These are phyloP conservation scores for Orobanche coerulescens DNA, from an alignment of 257 asterid genomes.

Conservation along the genomic window DNA sequence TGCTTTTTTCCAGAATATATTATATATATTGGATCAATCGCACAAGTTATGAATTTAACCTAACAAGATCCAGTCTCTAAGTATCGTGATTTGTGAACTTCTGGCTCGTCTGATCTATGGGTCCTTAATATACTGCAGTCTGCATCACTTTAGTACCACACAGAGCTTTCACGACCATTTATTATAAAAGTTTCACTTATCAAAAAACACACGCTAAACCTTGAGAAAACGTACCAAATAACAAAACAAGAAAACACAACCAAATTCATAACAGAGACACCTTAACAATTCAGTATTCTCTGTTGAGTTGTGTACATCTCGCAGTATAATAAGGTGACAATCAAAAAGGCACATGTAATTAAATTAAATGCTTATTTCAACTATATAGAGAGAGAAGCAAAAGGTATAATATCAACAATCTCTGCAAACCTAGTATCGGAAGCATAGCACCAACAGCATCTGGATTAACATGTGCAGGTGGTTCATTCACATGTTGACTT, in stretches of 20 bases:
- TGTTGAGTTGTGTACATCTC: background rate
- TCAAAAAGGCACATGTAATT: background rate
- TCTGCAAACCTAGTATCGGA: constrained; percentile 70
- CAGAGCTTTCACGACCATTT: too few species aligned
- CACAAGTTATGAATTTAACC: constrained; percentile 5
- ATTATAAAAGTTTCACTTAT: too few species aligned
- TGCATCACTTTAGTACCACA: too few species aligned
- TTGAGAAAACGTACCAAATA: background rate
- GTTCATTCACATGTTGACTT: constrained; percentile 67
- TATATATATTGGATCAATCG: background rate
- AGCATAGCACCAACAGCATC: constrained; percentile 95
- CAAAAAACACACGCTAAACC: background rate
- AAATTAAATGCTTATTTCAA: background rate
- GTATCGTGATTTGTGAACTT: background rate
- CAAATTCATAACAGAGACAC: background rate
- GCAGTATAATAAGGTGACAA: background rate
- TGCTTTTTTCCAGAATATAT: background rate
- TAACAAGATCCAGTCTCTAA: constrained; percentile 6
- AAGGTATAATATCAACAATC: background rate
- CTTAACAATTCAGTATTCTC: background rate
- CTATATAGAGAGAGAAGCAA: constrained; percentile 6
- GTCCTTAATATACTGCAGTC: background rate
- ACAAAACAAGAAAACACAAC: background rate
- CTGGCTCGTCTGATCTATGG: background rate
- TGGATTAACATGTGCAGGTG: constrained; percentile 61